Percentiles rank a stretch among this genome's conserved stretches.
Evolutionary conservation across 768 basidiomycete genomes (phyloP).

Genomic region (Agaricus sinodeliciosus): DNA sequence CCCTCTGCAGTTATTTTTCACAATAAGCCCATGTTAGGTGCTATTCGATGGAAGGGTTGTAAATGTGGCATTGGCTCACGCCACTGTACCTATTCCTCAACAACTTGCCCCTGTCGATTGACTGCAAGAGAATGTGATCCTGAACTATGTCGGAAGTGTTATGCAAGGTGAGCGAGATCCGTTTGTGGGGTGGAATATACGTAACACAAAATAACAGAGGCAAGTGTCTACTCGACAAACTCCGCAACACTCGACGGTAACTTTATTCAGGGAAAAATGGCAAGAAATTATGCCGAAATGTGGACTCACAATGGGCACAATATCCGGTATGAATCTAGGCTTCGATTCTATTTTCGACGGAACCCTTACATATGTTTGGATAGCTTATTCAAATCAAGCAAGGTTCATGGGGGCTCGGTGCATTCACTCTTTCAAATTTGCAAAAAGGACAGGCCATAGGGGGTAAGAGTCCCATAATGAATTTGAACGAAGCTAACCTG

Average conservation of each 20-base stretch:
- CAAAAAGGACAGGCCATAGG: constrained; percentile 7
- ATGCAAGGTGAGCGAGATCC: constrained; percentile 31
- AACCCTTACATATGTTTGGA: neutral
- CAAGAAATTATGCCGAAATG: constrained; percentile 49
- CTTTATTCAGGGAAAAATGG: constrained; percentile 24
- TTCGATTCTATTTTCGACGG: neutral
- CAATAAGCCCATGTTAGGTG: constrained; percentile 29
- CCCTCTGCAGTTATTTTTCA: neutral
- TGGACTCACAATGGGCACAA: constrained; percentile 34
- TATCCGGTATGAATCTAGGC: constrained; percentile 30
- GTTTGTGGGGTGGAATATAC: constrained; percentile 20
- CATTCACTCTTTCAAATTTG: neutral
- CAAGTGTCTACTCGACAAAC: constrained; percentile 28
- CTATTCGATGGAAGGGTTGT: constrained; percentile 52
- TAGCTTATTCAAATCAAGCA: neutral
- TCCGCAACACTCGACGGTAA: constrained; percentile 1
- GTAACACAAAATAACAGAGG: constrained; percentile 35
- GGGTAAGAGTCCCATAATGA: constrained; percentile 9
- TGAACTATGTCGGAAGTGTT: constrained; percentile 49
- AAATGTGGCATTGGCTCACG: constrained; percentile 25
- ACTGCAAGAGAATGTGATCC: constrained; percentile 62
- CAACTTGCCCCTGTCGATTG: constrained; percentile 43
- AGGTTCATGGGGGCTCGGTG: constrained; percentile 8
- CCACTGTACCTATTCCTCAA: constrained; percentile 21
- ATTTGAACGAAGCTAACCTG: neutral